Percentiles rank a stretch among this genome's conserved stretches.
Conservation (phyloP, 164 flowering plant genomes). For the Aristolochia fimbriata region DNA sequence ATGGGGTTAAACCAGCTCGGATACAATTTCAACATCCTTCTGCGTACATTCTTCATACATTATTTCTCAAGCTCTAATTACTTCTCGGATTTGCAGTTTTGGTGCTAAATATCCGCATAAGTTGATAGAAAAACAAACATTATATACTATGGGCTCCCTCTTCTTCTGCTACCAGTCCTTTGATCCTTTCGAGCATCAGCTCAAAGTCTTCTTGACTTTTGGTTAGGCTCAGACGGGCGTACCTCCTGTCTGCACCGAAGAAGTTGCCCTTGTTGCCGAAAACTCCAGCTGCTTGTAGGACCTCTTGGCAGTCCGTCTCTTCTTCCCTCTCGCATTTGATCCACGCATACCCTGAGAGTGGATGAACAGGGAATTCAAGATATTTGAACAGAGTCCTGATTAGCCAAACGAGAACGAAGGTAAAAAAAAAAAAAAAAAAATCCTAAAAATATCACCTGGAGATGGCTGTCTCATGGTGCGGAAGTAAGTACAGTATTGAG, state of each 20-base stretch:
- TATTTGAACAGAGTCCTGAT: too few species aligned
- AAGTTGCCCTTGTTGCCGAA: conserved; percentile 34
- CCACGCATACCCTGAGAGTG: conserved; percentile 65
- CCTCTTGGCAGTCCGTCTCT: conserved; percentile 36
- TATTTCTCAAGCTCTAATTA: too few species aligned
- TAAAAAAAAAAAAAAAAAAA: too few species aligned
- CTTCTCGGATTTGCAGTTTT: too few species aligned
- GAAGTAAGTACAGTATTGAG: conserved; percentile 43
- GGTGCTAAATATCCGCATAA: too few species aligned
- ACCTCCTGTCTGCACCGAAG: conserved; percentile 29
- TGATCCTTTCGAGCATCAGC: conserved; percentile 14
- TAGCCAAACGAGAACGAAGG: too few species aligned
- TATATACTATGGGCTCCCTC: conserved; percentile 10
- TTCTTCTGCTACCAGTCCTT: conserved; percentile 23
- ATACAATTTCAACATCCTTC: too few species aligned
- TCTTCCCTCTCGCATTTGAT: conserved; percentile 57
- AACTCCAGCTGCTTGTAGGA: conserved; percentile 36
- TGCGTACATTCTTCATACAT: too few species aligned
- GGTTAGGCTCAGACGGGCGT: conserved; percentile 47
- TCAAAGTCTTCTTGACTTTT: conserved; percentile 41
- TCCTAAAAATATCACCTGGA: conserved; percentile 52
- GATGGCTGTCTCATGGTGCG: conserved; percentile 33
- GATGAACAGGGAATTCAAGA: neutral
- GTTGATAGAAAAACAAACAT: too few species aligned
- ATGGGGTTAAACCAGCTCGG: too few species aligned